phyloP scores from a whole-genome alignment of 2,329 filamentous ascomycete species.

The Nemania sp. region DNA sequence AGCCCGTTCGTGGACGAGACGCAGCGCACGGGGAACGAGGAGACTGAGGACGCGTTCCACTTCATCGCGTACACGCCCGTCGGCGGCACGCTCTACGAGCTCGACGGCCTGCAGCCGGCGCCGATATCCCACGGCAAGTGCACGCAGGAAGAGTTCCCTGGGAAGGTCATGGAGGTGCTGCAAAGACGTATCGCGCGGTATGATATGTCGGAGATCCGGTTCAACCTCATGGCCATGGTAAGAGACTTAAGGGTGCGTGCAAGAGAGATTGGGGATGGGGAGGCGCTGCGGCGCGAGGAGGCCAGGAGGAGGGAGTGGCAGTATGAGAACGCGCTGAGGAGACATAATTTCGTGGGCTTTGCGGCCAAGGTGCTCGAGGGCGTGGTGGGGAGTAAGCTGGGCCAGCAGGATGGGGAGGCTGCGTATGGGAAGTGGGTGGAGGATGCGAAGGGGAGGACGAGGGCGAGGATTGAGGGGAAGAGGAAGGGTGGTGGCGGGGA shows the following conservation, averaged over 20 bases:
- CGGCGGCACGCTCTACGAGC: constrained; percentile 85
- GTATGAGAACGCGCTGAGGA: constrained; percentile 92
- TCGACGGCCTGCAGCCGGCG: constrained; percentile 92
- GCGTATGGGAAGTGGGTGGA: constrained; percentile 80
- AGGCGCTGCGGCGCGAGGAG: constrained; percentile 82
- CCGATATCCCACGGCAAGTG: constrained; percentile 90
- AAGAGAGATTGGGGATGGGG: constrained; percentile 82
- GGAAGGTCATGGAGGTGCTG: constrained; percentile 86
- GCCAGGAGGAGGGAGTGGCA: constrained; percentile 87
- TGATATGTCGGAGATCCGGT: constrained; percentile 87
- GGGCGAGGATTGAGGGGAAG: constrained; percentile 56
- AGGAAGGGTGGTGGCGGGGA: constrained; percentile 54
- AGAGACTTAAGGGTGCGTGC: constrained; percentile 83
- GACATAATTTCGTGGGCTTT: constrained; percentile 97
- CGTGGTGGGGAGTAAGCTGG: constrained; percentile 80
- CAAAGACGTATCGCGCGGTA: constrained; percentile 87
- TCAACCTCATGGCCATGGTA: constrained; percentile 95
- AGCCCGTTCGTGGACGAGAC: constrained; percentile 96
- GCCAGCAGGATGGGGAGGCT: constrained; percentile 70
- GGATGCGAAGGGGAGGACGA: constrained; percentile 71
- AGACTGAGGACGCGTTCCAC: constrained; percentile 92
- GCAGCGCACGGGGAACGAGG: constrained; percentile 74
- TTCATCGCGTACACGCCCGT: constrained; percentile 95
- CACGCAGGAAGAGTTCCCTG: constrained; percentile 72
- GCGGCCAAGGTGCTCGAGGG: constrained; percentile 90